Percentiles rank a stretch among this genome's conserved stretches.
Evolutionary conservation across 2,329 filamentous ascomycete species (phyloP).

Genomic region (Fusarium decemcellulare): DNA sequence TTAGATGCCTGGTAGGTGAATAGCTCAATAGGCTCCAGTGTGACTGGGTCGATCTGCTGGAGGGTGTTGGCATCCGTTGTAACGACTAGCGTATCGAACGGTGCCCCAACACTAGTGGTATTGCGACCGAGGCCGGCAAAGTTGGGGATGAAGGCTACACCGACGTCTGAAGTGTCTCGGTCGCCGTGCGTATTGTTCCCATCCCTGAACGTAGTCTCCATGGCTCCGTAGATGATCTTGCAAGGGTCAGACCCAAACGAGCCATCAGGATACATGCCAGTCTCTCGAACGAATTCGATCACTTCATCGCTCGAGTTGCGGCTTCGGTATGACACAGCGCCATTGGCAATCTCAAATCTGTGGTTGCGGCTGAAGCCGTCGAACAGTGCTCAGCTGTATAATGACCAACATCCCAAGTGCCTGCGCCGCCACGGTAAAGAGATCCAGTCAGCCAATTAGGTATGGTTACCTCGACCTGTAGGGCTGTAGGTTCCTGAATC

Average conservation of each 20-base stretch:
- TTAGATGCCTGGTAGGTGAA: slow-evolving; percentile 22
- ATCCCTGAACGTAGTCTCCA: slow-evolving; percentile 27
- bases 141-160: slow-evolving; percentile 16
- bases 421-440: slow-evolving; percentile 23
- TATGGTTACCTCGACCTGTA: slow-evolving; percentile 21
- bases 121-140: slow-evolving; percentile 13
- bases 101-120: neutral
- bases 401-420: slow-evolving; percentile 31
- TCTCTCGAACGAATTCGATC: slow-evolving; percentile 25
- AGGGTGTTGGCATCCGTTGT: slow-evolving; percentile 19
- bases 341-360: slow-evolving; percentile 24
- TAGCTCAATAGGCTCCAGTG: slow-evolving; percentile 22
- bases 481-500: slow-evolving; percentile 8
- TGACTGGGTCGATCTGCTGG: slow-evolving; percentile 15
- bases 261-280: slow-evolving; percentile 10
- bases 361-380: slow-evolving; percentile 31
- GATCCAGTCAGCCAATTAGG: slow-evolving; percentile 29
- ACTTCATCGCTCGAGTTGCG: slow-evolving; percentile 26
- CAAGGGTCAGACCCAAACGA: slow-evolving; percentile 17
- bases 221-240: slow-evolving; percentile 26
- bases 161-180: neutral
- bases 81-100: slow-evolving; percentile 16
- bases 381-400: slow-evolving; percentile 33
- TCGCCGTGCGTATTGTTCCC: slow-evolving; percentile 10
- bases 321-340: slow-evolving; percentile 24